Evolutionary conservation across 768 basidiomycete genomes (phyloP), one percentile per base, ranked within the genome.

Genomic region (Auricularia heimuer): DNA sequence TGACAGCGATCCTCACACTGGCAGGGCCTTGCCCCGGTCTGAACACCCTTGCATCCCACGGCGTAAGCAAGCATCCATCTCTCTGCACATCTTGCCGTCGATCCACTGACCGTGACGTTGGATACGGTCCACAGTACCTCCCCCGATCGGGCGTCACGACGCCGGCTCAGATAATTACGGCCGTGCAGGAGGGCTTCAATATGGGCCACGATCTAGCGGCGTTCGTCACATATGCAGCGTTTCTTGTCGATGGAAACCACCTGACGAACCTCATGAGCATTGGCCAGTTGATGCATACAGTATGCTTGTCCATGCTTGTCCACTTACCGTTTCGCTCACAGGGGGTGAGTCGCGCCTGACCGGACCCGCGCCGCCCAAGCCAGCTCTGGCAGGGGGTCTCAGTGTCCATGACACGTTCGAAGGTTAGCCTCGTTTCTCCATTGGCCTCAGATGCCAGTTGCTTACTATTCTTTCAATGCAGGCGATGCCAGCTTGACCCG

Each of bases 401-500:
- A 62, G 18, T 34, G 18, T 16, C 10, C 65, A 66, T 21, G 65
- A 45, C 4, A 62, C 62, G 14, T 66, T 66, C 42, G 65, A 66
- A 44, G 65, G 65, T 65, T 8, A 39, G 39, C 8, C 8, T n/a
- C 18, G 16, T 24, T 21, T 4, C n/a, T 29, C 18, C n/a, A 7
- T 7, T 62, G 33, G 44, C 3, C 12, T 11, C 61, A 8, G 10
- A 62, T 33, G 7, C 1, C 10, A 18, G n/a, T 62, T 14, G 18
- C 44, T 51, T 16, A 10, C 56, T 1, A 16, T 10, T 18, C 29
- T 12, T 44, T n/a, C 29, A 29, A 29, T 29, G 12, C 8, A 65
- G 65, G 65, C 16, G 65, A 66, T 63, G 62, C 62, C 3, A 66
- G 65, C 36, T 51, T 66, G 62, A 66, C 65, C 4, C 61, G 65